Evolutionary conservation across 2,329 filamentous ascomycete genomes (phyloP), one percentile per base, ranked within the genome.

Genomic region (Xylariaceae sp.): DNA sequence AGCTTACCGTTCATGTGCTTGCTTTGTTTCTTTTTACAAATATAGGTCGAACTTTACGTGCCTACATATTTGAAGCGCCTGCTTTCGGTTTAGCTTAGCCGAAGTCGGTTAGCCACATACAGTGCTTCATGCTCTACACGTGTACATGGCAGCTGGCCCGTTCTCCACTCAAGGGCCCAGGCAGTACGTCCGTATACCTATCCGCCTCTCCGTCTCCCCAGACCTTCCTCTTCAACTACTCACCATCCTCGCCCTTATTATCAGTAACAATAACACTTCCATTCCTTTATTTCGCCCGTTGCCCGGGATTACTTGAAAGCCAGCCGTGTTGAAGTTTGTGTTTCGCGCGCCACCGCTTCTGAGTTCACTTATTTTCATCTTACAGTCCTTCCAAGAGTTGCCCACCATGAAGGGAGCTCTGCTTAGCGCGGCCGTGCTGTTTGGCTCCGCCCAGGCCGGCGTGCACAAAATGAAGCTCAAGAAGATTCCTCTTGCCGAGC

Each of bases 381-480:
- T 39, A 51, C 47, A 19, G 47, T 57, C 47, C 37, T 55, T 44
- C 49, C 47, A 34, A 21, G 61, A 65, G 61, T 65, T 62, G 71
- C 71, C 73, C 75, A 79, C 64, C 73, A 97, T 96, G 92, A 96
- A 95, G 86, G 85, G 85, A 74, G 79, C 86, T 75, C 78, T 91
- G 68, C 74, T 96, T 70, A 79, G 90, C 72, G 86, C 85, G 76
- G 85, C 86, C 68, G 80, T 86, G 78, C 84, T 95, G 80, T 80
- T 92, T 69, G 88, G 88, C 78, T 85, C 87, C 71, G 88, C 88
- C 71, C 82, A 88, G 70, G 92, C 90, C 65, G 90, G 85, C 68
- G 80, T 96, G 63, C 90, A 97, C 84, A 95, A 90, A 81, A 87
- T 96, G 83, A 94, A 95, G 82, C 86, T 99, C 69, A 88, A 96